phyloP scores from a whole-genome alignment of 1,284 basidiomycete species.

The Cryptococcus hybrid region DNA sequence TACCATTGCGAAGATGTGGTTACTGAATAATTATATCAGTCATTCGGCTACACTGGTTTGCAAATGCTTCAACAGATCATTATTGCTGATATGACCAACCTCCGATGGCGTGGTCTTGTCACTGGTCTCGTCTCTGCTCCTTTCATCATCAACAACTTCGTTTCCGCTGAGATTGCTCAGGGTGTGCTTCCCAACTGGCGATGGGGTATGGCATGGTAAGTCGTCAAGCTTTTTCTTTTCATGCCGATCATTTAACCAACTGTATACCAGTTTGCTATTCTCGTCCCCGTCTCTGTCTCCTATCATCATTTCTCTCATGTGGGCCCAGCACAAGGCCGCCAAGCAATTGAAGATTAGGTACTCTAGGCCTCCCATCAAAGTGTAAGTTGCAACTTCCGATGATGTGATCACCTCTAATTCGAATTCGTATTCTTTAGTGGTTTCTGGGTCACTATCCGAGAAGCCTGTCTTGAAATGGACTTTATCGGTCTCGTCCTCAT shows the following conservation, averaged over 20 bases:
- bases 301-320: slow-evolving; percentile 63
- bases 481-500: slow-evolving; percentile 65
- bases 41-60: slow-evolving; percentile 57
- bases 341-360: slow-evolving; percentile 53
- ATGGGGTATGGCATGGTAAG: slow-evolving; percentile 64
- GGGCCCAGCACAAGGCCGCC: slow-evolving; percentile 66
- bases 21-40: slow-evolving; percentile 1
- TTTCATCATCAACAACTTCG: slow-evolving; percentile 61
- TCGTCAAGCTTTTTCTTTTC: neutral
- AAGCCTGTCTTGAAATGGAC: slow-evolving; percentile 38
- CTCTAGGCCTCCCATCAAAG: slow-evolving; percentile 2
- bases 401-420: neutral
- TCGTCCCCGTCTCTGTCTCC: slow-evolving; percentile 45
- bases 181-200: slow-evolving; percentile 58
- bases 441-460: slow-evolving; percentile 11
- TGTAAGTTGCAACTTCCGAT: neutral
- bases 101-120: slow-evolving; percentile 73
- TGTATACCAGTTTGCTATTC: slow-evolving; percentile 43
- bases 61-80: slow-evolving; percentile 72
- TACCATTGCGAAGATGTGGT: neutral
- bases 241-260: neutral
- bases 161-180: slow-evolving; percentile 64
- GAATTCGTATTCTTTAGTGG: slow-evolving; percentile 3
- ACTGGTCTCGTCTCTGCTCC: slow-evolving; percentile 64
- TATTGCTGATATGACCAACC: slow-evolving; percentile 74